Base-by-base conservation (phyloP, 2,329 filamentous ascomycete species). In the Rhinocladiella similis region DNA sequence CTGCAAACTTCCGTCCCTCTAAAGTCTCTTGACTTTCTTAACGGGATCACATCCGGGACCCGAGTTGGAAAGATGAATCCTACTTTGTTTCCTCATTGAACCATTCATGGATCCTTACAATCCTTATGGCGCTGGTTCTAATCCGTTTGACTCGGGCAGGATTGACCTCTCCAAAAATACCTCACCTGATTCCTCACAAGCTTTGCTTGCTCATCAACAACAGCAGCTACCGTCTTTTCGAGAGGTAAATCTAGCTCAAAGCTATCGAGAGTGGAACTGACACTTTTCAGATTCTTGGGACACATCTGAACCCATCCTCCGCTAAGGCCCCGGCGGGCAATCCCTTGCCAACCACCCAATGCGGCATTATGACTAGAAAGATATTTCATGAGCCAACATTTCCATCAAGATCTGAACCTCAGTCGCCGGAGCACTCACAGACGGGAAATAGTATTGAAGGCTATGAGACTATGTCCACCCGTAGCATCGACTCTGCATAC, bases 51-150 rank as follows among this genome's bases (percentile, higher is more conserved):
- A 35, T 39, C 54, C 45, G 22, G 25, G 10, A 39, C 35, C 39
- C 27, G n/a, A 12, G 6, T 25, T 33, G 46, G 14, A 48, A 16
- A 33, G 6, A 12, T 4, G 10, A 45, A 12, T 43, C 25, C 18
- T 47, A 42, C 27, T 52, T 33, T 50, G 22, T 39, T 49, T 33
- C 45, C 46, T 16, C 2, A 43, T 33, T 51, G 14, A 50, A 36
- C 36, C 48, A 45, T 55, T 58, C 47, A 61, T 61, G 55, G 59
- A 61, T 61, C 52, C 55, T 12, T 58, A 61, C 39, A 46, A 27
- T 39, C 38, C 59, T 45, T 61, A 56, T 54, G 43, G 33, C 48
- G 56, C 47, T 39, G 10, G 36, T 45, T 57, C 59, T 61, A 45
- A 61, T 53, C 5, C 38, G 2, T 57, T 53, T 47, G 47, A 57